phyloP scores from a whole-genome alignment of 2,329 filamentous ascomycete species.

The Trematosphaeria pertusa region DNA sequence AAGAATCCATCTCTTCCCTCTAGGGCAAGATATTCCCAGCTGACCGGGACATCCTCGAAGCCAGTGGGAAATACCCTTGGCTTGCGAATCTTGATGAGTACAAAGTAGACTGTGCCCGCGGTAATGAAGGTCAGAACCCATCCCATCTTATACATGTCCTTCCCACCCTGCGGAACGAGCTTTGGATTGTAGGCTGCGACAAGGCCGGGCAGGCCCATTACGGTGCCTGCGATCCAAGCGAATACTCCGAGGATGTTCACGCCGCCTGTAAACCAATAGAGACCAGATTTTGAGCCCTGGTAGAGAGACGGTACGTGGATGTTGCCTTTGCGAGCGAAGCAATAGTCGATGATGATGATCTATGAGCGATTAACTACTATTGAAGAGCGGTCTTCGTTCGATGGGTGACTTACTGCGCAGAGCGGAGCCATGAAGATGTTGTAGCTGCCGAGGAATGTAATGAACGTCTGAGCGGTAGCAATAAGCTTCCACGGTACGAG shows the following conservation, averaged over 20 bases:
- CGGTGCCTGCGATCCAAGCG: slow-evolving; percentile 38
- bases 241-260: slow-evolving; percentile 42
- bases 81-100: slow-evolving; percentile 24
- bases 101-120: slow-evolving; percentile 35
- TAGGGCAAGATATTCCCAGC: slow-evolving; percentile 33
- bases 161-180: slow-evolving; percentile 38
- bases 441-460: slow-evolving; percentile 54
- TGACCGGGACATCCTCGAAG: slow-evolving; percentile 22
- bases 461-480: slow-evolving; percentile 48
- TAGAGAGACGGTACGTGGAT: slow-evolving; percentile 51
- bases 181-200: slow-evolving; percentile 39
- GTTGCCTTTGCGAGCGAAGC: slow-evolving; percentile 49
- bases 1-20: slow-evolving; percentile 38
- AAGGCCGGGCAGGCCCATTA: slow-evolving; percentile 44
- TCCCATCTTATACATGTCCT: slow-evolving; percentile 47
- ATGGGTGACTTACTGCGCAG: slow-evolving; percentile 21
- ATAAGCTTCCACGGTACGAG: slow-evolving; percentile 55
- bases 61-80: slow-evolving; percentile 25
- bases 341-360: slow-evolving; percentile 52
- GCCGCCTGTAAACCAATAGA: slow-evolving; percentile 43
- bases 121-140: slow-evolving; percentile 43
- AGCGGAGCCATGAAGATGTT: slow-evolving; percentile 53
- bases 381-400: background rate
- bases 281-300: slow-evolving; percentile 12
- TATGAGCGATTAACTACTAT: slow-evolving; percentile 1